phyloP scores from a whole-genome alignment of 805 yeast species.

The Blastobotrys attinorum region DNA sequence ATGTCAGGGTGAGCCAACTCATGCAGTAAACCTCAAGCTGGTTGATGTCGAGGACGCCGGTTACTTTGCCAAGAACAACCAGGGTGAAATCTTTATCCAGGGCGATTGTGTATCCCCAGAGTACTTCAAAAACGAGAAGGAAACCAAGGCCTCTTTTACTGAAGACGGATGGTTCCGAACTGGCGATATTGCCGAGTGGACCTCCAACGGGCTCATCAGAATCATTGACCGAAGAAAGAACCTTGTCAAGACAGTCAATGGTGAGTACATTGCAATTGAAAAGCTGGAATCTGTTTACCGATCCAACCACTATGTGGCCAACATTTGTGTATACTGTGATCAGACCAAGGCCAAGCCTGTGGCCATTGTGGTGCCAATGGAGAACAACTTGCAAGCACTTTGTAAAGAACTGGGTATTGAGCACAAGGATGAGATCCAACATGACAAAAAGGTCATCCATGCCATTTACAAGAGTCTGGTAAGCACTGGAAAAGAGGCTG shows the following conservation, averaged over 20 bases:
- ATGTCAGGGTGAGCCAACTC: slow-evolving; percentile 75
- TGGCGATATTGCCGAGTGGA: slow-evolving; percentile 96
- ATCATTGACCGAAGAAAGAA: slow-evolving; percentile 94
- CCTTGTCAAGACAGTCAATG: slow-evolving; percentile 89
- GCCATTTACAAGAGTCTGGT: slow-evolving; percentile 53
- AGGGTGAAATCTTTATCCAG: slow-evolving; percentile 82
- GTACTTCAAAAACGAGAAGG: slow-evolving; percentile 77
- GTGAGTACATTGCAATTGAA: slow-evolving; percentile 96
- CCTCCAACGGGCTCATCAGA: slow-evolving; percentile 65
- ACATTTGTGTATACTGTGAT: slow-evolving; percentile 92
- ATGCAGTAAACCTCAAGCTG: slow-evolving; percentile 78
- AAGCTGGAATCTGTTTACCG: slow-evolving; percentile 88
- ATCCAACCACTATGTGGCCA: slow-evolving; percentile 65
- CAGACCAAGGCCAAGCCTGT: slow-evolving; percentile 80
- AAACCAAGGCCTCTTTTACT: slow-evolving; percentile 65
- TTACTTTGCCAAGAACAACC: slow-evolving; percentile 79
- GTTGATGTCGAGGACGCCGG: slow-evolving; percentile 90
- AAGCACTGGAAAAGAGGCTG: slow-evolving; percentile 72
- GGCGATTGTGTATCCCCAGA: slow-evolving; percentile 70
- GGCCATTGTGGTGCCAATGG: slow-evolving; percentile 82
- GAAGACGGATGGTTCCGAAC: slow-evolving; percentile 93
- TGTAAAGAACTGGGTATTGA: slow-evolving; percentile 49
- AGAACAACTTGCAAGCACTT: slow-evolving; percentile 50
- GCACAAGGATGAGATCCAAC: slow-evolving; percentile 42
- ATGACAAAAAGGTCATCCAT: slow-evolving; percentile 47